Base-by-base conservation (phyloP, 768 basidiomycete species). In the Leccinum sublutescens region DNA sequence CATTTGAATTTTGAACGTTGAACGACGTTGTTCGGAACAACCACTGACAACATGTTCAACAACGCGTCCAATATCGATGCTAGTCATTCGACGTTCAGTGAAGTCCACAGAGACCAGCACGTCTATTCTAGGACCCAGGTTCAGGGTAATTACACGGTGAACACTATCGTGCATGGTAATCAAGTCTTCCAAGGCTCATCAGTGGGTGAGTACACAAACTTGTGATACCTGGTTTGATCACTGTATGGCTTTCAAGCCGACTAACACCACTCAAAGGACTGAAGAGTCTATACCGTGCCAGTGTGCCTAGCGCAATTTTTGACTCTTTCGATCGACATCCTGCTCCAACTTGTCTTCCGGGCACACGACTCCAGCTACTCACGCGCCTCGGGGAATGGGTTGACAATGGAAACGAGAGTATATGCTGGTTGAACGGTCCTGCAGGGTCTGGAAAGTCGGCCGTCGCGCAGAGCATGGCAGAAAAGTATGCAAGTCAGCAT, bases 381-480 rank as follows among this genome's bases (percentile, higher is more conserved):
- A 53, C 54, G 12, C 55, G 36, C 14, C 56, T 66, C n/a, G 27
- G n/a, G 7, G 57, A 66, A 4, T 66, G 65, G 64, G 25, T 60
- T 25, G 65, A 66, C 25, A 45, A 57, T 21, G 31, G 21, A 33
- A 52, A 33, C 6, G 57, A 60, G 25, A 52, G 6, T 2, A 49
- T 68, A n/a, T 65, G 63, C 14, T 73, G 70, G 68, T 63, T 69
- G 19, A 68, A 47, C 12, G 68, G 68, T 33, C 57, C 55, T 31
- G 68, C 68, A 5, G 68, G 68, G 0, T 65, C 57, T 4, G 68
- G 68, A 4, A 68, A 68, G 54, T 68, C 67, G 7, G 67, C 67
- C 10, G 54, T 77, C 19, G 65, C 66, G 6, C 73, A 75, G 52
- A 71, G 65, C 9, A 59, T 74, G 1, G 67, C 72, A 17, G 63